These are phyloP conservation scores for Rhinocladiella similis DNA, from an alignment of 2,329 filamentous ascomycete genomes.

Conservation along the genomic window DNA sequence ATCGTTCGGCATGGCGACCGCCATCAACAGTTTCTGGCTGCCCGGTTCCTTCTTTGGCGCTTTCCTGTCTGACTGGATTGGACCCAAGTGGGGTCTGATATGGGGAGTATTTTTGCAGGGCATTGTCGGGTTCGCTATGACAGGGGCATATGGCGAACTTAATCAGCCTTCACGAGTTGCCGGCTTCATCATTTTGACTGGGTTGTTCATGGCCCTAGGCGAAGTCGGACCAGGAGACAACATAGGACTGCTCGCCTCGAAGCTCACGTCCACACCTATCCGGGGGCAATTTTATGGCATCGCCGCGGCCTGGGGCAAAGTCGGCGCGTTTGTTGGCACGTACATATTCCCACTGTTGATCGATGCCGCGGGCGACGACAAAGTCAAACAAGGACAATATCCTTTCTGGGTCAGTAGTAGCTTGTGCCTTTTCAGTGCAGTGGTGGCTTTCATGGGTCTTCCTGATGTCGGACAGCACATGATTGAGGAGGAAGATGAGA, in stretches of 20 bases:
- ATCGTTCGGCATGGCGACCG: conserved; percentile 81
- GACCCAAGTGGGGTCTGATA: conserved; percentile 72
- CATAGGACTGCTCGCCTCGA: conserved; percentile 82
- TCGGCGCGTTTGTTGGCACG: conserved; percentile 76
- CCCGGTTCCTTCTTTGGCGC: conserved; percentile 78
- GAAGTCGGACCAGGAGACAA: conserved; percentile 89
- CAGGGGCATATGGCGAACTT: conserved; percentile 71
- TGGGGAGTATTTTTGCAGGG: conserved; percentile 72
- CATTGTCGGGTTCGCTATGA: conserved; percentile 84
- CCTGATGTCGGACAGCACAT: conserved; percentile 77
- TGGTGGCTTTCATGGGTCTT: conserved; percentile 65
- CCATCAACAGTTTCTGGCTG: conserved; percentile 87
- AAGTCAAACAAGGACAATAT: conserved; percentile 69
- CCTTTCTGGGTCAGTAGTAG: conserved; percentile 82
- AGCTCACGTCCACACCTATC: conserved; percentile 86
- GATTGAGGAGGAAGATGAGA: conserved; percentile 74
- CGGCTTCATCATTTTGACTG: conserved; percentile 77
- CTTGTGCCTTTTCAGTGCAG: conserved; percentile 72
- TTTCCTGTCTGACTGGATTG: conserved; percentile 74
- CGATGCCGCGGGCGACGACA: conserved; percentile 54
- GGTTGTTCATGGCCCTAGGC: conserved; percentile 73
- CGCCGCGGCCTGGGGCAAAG: conserved; percentile 48
- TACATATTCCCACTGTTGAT: conserved; percentile 74
- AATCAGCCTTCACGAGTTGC: conserved; percentile 66
- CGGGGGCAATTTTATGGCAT: conserved; percentile 70